Percentiles rank a stretch among this genome's conserved stretches.
Evolutionary conservation across 495 filamentous ascomycete genomes (phyloP).

Genomic region (Neurospora tetrasperma): DNA sequence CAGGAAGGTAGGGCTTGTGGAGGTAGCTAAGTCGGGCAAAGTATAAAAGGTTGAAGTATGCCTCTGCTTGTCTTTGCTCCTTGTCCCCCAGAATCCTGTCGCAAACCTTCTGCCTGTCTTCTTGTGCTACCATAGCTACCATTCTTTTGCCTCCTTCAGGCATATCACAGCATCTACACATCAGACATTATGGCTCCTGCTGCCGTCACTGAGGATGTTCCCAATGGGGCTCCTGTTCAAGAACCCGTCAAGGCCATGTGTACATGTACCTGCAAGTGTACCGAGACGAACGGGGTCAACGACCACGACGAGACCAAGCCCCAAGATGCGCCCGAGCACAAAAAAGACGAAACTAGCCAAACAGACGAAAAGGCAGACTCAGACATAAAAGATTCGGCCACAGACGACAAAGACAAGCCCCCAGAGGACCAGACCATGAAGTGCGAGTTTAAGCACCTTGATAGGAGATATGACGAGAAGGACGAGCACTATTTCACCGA

Average conservation of each 20-base stretch:
- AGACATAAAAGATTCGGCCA: not conserved
- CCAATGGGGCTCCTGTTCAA: not conserved
- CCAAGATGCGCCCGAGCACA: not conserved
- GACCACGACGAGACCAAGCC: not conserved
- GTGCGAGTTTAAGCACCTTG: conserved; percentile 31
- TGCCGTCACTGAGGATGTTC: not conserved
- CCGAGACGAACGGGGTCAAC: not conserved
- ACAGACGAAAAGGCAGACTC: not conserved
- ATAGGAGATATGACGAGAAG: conserved; percentile 17
- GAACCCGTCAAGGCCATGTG: not conserved
- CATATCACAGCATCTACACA: not conserved
- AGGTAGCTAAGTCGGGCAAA: not conserved
- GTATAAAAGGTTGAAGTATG: not conserved
- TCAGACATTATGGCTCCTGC: not conserved
- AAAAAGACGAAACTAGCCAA: not conserved
- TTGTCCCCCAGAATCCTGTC: not conserved
- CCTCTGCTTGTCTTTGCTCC: not conserved
- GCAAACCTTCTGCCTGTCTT: not conserved
- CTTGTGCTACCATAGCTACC: not conserved
- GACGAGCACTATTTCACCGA: conserved; percentile 22
- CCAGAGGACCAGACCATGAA: conserved; percentile 22
- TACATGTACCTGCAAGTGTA: not conserved
- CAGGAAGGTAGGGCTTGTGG: not conserved
- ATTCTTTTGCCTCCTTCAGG: not conserved
- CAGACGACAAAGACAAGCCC: not conserved